Percentiles rank a stretch among this genome's conserved stretches.
These are phyloP conservation scores for Triticum timopheevii DNA, from an alignment of 176 grass and related monocot genomes.

Conservation along the genomic window DNA sequence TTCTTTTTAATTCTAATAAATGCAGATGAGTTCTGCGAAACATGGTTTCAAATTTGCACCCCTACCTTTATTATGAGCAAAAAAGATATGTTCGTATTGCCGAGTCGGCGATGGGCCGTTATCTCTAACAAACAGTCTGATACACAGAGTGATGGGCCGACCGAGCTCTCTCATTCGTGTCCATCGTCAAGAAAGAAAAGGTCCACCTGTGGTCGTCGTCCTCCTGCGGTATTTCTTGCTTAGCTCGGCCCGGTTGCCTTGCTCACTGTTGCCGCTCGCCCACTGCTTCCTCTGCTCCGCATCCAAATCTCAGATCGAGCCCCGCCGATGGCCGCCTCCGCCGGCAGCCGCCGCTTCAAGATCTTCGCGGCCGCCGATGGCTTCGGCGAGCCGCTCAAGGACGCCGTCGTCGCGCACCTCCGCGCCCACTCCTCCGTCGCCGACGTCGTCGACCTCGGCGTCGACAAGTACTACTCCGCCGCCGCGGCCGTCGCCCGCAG, in stretches of 20 bases:
- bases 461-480: slow-evolving; percentile 88
- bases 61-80: no score
- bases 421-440: slow-evolving; percentile 47
- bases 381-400: slow-evolving; percentile 72
- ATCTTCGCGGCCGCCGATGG: slow-evolving; percentile 76
- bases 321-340: slow-evolving; percentile 12
- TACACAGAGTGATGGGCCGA: no score
- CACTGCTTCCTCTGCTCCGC: not conserved
- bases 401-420: slow-evolving; percentile 73
- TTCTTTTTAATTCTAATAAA: no score
- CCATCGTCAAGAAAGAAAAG: no score
- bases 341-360: slow-evolving; percentile 33
- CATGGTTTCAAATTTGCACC: no score
- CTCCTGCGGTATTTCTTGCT: not conserved
- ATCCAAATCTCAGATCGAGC: not conserved
- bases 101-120: no score
- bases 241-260: not conserved
- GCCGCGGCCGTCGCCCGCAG: slow-evolving; percentile 55
- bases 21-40: no score
- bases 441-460: slow-evolving; percentile 74
- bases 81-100: no score
- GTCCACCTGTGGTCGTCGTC: no score
- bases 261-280: not conserved
- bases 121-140: no score
- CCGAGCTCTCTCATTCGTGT: no score